phyloP scores from a whole-genome alignment of 177 flowering plant species.

The Vitis hybrid region DNA sequence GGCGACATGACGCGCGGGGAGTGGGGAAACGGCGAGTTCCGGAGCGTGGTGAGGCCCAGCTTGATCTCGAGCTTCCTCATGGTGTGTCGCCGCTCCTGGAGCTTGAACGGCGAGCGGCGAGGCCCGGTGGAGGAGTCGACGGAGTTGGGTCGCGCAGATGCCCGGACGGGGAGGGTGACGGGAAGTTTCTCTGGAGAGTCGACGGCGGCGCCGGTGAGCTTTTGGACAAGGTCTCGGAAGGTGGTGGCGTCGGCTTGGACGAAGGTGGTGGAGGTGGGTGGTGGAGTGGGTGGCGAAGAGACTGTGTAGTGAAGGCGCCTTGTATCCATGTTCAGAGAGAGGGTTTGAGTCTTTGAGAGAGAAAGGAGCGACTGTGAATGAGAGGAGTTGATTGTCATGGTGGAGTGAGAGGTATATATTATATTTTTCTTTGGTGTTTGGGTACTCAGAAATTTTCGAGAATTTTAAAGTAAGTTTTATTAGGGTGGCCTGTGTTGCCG shows the following conservation, averaged over 20 bases:
- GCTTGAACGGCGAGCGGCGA: constrained; percentile 44
- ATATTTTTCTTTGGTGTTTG: too few species aligned
- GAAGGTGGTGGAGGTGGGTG: constrained; percentile 49
- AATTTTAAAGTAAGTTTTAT: too few species aligned
- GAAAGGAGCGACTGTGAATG: background rate
- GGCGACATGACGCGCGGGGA: constrained; percentile 10
- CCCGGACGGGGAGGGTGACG: constrained; percentile 24
- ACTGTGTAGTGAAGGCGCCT: background rate
- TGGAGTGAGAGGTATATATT: too few species aligned
- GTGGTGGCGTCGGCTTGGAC: constrained; percentile 60
- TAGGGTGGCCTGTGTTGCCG: too few species aligned
- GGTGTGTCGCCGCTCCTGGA: constrained; percentile 57
- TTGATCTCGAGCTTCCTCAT: constrained; percentile 52
- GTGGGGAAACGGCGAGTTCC: constrained; percentile 23
- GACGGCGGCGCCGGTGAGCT: constrained; percentile 50
- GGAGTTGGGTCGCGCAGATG: constrained; percentile 9
- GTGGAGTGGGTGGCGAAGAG: constrained; percentile 12
- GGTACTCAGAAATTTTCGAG: too few species aligned
- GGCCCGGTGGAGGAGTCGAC: constrained; percentile 29
- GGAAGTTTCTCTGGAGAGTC: constrained; percentile 18
- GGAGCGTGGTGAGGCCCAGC: constrained; percentile 32
- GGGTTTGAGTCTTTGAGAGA: background rate
- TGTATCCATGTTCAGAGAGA: constrained; percentile 21
- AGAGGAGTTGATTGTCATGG: too few species aligned
- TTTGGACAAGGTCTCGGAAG: constrained; percentile 61